Percentiles rank a stretch among this genome's conserved stretches.
Conservation (phyloP, 2,329 filamentous ascomycete genomes). For the Fusarium sp. region DNA sequence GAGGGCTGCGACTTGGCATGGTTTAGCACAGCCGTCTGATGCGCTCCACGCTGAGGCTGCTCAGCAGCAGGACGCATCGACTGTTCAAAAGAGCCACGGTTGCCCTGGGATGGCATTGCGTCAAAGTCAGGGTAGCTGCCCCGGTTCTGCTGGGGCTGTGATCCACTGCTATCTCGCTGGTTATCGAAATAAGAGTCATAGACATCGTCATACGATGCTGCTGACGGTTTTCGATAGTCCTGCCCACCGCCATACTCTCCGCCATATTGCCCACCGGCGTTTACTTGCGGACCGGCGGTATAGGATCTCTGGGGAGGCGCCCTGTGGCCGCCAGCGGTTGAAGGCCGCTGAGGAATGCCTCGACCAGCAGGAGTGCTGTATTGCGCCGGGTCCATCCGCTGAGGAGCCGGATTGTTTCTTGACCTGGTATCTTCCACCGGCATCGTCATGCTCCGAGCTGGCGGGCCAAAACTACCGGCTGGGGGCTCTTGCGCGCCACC, state of each 20-base stretch:
- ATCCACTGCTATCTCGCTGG: slow-evolving; percentile 42
- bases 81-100: slow-evolving; percentile 57
- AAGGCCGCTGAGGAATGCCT: slow-evolving; percentile 60
- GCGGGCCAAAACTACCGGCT: slow-evolving; percentile 58
- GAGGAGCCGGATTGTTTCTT: slow-evolving; percentile 49
- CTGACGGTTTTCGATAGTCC: slow-evolving; percentile 43
- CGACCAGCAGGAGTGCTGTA: slow-evolving; percentile 56
- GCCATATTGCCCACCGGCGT: slow-evolving; percentile 47
- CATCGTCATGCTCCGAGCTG: slow-evolving; percentile 68
- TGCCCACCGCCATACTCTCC: slow-evolving; percentile 46
- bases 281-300: slow-evolving; percentile 51
- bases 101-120: slow-evolving; percentile 46
- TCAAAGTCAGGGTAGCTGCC: slow-evolving; percentile 55
- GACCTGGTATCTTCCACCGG: slow-evolving; percentile 58
- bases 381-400: slow-evolving; percentile 55
- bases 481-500: slow-evolving; percentile 43
- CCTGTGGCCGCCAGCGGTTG: slow-evolving; percentile 62
- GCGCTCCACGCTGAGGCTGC: slow-evolving; percentile 59
- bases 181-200: slow-evolving; percentile 64
- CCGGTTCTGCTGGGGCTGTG: slow-evolving; percentile 33
- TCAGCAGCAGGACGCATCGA: slow-evolving; percentile 53
- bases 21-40: slow-evolving; percentile 61
- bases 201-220: slow-evolving; percentile 57
- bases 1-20: slow-evolving; percentile 73
- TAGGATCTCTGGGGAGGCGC: slow-evolving; percentile 63